These are phyloP conservation scores for Chrysosporium queenslandicum DNA, from an alignment of 2,329 filamentous ascomycete species.

Conservation along the genomic window DNA sequence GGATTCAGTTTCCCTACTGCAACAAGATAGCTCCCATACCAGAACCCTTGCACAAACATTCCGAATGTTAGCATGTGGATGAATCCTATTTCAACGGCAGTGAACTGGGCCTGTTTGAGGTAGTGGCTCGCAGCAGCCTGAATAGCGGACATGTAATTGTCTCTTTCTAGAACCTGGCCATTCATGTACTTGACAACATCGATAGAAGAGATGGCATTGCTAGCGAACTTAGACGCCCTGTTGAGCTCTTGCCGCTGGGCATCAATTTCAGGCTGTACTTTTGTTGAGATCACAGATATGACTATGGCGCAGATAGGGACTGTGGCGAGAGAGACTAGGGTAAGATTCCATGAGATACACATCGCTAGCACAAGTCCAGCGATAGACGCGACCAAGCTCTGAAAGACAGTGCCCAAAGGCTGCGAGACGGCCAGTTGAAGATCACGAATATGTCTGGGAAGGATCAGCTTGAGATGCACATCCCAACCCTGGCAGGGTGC, in stretches of 20 bases:
- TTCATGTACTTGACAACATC: slow-evolving; percentile 83
- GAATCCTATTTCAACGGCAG: slow-evolving; percentile 61
- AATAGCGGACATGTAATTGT: slow-evolving; percentile 53
- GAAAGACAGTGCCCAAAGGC: slow-evolving; percentile 60
- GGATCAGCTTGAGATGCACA: slow-evolving; percentile 22
- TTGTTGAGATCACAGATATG: slow-evolving; percentile 50
- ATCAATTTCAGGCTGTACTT: slow-evolving; percentile 56
- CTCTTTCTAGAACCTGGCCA: slow-evolving; percentile 58
- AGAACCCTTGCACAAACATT: slow-evolving; percentile 84
- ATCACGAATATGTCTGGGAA: slow-evolving; percentile 65
- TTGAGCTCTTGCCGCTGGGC: slow-evolving; percentile 59
- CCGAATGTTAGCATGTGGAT: slow-evolving; percentile 63
- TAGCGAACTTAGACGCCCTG: slow-evolving; percentile 60
- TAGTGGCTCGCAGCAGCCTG: slow-evolving; percentile 54
- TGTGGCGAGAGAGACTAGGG: slow-evolving; percentile 64
- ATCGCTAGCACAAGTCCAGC: slow-evolving; percentile 63
- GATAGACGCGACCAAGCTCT: slow-evolving; percentile 54
- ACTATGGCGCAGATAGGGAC: slow-evolving; percentile 57
- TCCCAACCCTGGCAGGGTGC: background rate
- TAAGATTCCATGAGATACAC: slow-evolving; percentile 72
- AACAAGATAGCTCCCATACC: slow-evolving; percentile 68
- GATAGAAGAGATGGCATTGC: slow-evolving; percentile 61
- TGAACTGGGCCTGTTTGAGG: slow-evolving; percentile 56
- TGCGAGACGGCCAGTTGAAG: slow-evolving; percentile 72
- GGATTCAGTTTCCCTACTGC: slow-evolving; percentile 47